phyloP scores from a whole-genome alignment of 148 eudicot species.

The Salicornia ramosissima region DNA sequence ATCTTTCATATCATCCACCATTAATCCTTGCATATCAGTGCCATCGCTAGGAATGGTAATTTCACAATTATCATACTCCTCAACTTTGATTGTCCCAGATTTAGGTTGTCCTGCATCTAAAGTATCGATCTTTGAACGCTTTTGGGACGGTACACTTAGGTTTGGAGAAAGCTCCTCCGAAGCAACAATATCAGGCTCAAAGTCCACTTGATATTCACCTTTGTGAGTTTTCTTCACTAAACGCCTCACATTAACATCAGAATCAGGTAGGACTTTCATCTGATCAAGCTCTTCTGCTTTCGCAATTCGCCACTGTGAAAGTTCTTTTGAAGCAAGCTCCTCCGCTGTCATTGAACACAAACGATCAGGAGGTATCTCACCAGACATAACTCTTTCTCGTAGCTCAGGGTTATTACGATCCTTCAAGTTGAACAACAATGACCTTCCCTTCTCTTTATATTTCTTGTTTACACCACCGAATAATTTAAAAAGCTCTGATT shows the following conservation, averaged over 20 bases:
- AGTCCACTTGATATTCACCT: slow-evolving; percentile 89
- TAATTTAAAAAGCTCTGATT: slow-evolving; percentile 73
- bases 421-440: slow-evolving; percentile 84
- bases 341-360: slow-evolving; percentile 96
- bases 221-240: slow-evolving; percentile 97
- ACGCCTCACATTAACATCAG: slow-evolving; percentile 67
- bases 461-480: slow-evolving; percentile 94
- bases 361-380: slow-evolving; percentile 72
- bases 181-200: slow-evolving; percentile 56
- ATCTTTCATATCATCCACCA: slow-evolving; percentile 81
- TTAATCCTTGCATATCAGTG: slow-evolving; percentile 85
- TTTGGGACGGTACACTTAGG: slow-evolving; percentile 26
- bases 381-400: slow-evolving; percentile 82
- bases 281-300: slow-evolving; percentile 82
- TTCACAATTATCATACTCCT: slow-evolving; percentile 40
- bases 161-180: slow-evolving; percentile 50
- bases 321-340: slow-evolving; percentile 96
- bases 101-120: slow-evolving; percentile 20
- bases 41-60: slow-evolving; percentile 78
- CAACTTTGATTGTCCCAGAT: slow-evolving; percentile 27
- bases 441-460: slow-evolving; percentile 91
- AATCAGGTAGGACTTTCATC: slow-evolving; percentile 80
- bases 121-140: slow-evolving; percentile 27
- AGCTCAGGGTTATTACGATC: slow-evolving; percentile 87
- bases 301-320: slow-evolving; percentile 93